These are phyloP conservation scores for Entrophospora sp. DNA, from an alignment of 192 early-diverging fungal species.

Conservation along the genomic window DNA sequence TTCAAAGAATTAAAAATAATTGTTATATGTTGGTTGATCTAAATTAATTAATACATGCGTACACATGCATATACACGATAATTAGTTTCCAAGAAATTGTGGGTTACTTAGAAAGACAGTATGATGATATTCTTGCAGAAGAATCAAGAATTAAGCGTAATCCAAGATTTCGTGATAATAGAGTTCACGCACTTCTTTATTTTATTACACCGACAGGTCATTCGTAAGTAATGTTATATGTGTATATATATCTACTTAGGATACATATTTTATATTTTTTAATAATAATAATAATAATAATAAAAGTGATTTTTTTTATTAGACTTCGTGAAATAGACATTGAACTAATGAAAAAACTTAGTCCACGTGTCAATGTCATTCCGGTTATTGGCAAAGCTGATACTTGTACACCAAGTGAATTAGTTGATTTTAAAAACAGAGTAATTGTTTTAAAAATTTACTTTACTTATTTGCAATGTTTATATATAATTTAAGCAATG, in stretches of 20 bases:
- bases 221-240: conserved; percentile 38
- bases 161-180: conserved; percentile 83
- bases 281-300: not conserved
- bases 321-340: conserved; percentile 91
- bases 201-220: conserved; percentile 99
- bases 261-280: not conserved
- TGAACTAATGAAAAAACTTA: conserved; percentile 86
- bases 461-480: too few relatives aligned
- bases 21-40: not conserved
- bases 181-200: conserved; percentile 93
- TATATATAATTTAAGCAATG: not conserved
- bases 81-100: conserved; percentile 86
- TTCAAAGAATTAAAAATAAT: not conserved
- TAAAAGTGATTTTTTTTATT: not conserved
- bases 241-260: conserved; percentile 18
- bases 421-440: conserved; percentile 80
- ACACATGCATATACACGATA: not conserved
- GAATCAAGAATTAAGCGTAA: conserved; percentile 79
- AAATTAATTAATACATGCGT: not conserved
- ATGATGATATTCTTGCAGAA: conserved; percentile 88
- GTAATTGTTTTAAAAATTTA: conserved; percentile 30
- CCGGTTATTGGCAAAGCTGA: conserved; percentile 95
- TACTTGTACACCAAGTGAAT: conserved; percentile 79
- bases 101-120: conserved; percentile 87
- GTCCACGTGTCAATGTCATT: conserved; percentile 89